Base-by-base conservation (phyloP, 2,329 filamentous ascomycete species). In the Lasiodiplodia gonubiensis region DNA sequence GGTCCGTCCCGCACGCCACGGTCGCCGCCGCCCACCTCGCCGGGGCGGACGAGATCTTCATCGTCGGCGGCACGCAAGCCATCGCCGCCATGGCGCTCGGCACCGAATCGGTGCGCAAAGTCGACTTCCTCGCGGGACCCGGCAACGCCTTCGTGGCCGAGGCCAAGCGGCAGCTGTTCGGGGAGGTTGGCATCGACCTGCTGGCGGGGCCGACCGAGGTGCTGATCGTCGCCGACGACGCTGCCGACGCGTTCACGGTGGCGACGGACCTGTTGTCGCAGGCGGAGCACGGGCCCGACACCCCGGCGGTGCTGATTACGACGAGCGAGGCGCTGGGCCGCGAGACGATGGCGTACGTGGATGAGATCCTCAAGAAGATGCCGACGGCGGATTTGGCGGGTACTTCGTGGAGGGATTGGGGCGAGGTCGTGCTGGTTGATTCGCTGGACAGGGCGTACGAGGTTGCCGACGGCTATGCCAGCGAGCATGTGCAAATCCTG, bases 161-260 rank as follows among this genome's bases (percentile, higher is more conserved):
- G 70, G 84, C 81, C 0, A 87, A 86, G 71, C 77, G 84, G 0
- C 84, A 85, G 71, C 74, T 86, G 0, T 86, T 85, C 67, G 85
- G 84, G 18, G 79, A 83, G 66, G 81, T 86, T 33, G 84, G 85
- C 6, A 87, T 86, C 66, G 84, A 86, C 70, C 76, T 86, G 1
- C 79, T 84, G 25, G 85, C 85, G 0, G 85, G 85, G 0, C 85
- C 85, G 12, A 86, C 84, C 0, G 85, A 87, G 71, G 75, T 86
- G 23, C 75, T 86, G 11, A 79, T 86, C 35, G 81, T 86, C 0
- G 82, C 83, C 2, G 84, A 86, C 67, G 78, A 76, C 78, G 35
- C 37, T 0, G 83, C 83, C 0, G 81, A 85, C 72, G 80, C 82
- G 0, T 81, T 81, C 65, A 81, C 77, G 1, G 72, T 81, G 1